A percentile compares a stretch with the other conserved stretches of the same genome.
Conservation (phyloP, 306 rosid genomes). For the cucumber (Cucumis sativus) region DNA sequence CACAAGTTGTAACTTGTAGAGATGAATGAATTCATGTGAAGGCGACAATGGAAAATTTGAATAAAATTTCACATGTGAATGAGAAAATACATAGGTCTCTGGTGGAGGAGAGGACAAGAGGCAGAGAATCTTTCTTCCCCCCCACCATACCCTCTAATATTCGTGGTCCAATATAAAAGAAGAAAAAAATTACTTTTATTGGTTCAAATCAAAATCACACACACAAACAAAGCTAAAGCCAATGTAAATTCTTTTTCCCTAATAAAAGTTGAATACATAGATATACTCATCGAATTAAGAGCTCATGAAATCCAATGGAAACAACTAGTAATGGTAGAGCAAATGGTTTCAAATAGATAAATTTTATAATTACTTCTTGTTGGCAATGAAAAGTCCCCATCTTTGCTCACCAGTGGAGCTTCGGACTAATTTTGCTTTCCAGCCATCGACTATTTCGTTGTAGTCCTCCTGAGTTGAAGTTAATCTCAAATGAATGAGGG, state of each 20-base stretch:
- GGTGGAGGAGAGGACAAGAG: neutral
- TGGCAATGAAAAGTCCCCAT: slow-evolving; percentile 59
- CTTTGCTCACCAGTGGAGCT: slow-evolving; percentile 30
- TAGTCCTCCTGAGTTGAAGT: slow-evolving; percentile 22
- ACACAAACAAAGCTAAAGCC: no score
- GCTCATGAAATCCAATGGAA: neutral
- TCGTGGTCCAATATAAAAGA: no score
- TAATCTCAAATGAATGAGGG: neutral
- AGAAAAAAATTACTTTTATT: no score
- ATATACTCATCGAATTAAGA: no score
- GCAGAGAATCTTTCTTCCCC: neutral
- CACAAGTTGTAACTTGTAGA: neutral
- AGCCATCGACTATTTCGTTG: slow-evolving; percentile 34
- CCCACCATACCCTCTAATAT: neutral
- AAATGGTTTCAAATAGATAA: neutral
- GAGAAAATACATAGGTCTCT: neutral
- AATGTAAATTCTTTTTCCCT: no score
- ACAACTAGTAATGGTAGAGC: neutral
- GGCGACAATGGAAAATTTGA: neutral
- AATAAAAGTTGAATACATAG: no score
- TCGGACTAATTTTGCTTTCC: slow-evolving; percentile 37
- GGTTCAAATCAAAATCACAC: no score
- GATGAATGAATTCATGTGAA: neutral
- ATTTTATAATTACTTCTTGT: slow-evolving; percentile 30
- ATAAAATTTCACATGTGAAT: neutral